Conservation (phyloP, 345 rosid species). For the Populus davidiana region DNA sequence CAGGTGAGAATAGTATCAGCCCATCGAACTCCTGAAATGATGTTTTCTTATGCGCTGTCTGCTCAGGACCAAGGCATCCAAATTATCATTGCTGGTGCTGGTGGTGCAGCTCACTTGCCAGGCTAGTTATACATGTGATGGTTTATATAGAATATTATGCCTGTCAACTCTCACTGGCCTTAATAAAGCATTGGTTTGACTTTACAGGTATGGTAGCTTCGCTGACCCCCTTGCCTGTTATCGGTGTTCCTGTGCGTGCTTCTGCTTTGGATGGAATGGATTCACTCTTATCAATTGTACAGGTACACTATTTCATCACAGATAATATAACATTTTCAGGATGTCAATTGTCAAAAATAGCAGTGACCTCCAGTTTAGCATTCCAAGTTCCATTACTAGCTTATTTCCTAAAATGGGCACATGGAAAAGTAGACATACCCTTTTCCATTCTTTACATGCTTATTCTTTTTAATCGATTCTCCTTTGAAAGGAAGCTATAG, state of each 20-base stretch:
- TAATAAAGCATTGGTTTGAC: conserved; percentile 6
- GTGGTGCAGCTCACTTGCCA: conserved; percentile 98
- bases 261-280: conserved; percentile 84
- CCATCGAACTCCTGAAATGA: conserved; percentile 85
- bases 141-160: background rate
- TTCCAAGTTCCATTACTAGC: background rate
- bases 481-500: background rate
- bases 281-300: conserved; percentile 90
- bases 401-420: background rate
- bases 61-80: conserved; percentile 67
- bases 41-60: conserved; percentile 80
- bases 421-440: background rate
- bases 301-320: conserved; percentile 41
- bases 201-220: conserved; percentile 91
- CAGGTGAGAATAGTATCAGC: conserved; percentile 88
- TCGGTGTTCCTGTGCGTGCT: conserved; percentile 88
- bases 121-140: conserved; percentile 35
- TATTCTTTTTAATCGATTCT: background rate
- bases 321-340: background rate
- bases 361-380: background rate
- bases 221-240: conserved; percentile 83
- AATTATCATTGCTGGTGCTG: conserved; percentile 94
- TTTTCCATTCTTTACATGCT: background rate
- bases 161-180: background rate
- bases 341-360: background rate